These are phyloP conservation scores for Pseudohalonectria lignicola DNA, from an alignment of 2,329 filamentous ascomycete genomes.

Conservation along the genomic window DNA sequence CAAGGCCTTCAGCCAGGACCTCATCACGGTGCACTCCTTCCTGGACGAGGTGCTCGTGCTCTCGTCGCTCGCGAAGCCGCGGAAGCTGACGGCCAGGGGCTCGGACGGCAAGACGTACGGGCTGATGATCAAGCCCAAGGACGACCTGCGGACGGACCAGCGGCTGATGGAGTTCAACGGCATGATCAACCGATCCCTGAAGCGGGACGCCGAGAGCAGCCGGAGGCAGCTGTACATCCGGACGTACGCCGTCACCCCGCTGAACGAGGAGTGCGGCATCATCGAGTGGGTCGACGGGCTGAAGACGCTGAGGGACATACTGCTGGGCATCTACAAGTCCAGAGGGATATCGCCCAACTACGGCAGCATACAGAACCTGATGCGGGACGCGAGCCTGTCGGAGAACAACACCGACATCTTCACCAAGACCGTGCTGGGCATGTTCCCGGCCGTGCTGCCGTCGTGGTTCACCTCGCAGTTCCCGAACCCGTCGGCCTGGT, in stretches of 20 bases:
- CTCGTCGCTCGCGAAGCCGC: constrained; percentile 82
- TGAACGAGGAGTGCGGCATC: constrained; percentile 95
- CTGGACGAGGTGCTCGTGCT: constrained; percentile 82
- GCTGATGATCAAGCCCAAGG: constrained; percentile 93
- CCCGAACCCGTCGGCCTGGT: constrained; percentile 86
- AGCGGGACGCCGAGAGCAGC: constrained; percentile 82
- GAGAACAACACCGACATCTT: constrained; percentile 59
- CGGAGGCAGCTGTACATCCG: constrained; percentile 88
- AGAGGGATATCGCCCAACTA: constrained; percentile 65
- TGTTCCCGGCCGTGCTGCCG: constrained; percentile 75
- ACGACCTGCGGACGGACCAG: constrained; percentile 94
- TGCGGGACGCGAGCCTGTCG: constrained; percentile 50
- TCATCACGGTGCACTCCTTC: constrained; percentile 73
- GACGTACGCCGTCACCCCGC: constrained; percentile 90
- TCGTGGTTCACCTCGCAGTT: constrained; percentile 96
- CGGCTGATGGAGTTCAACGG: constrained; percentile 98
- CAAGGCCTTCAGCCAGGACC: constrained; percentile 77
- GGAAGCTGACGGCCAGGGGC: constrained; percentile 78
- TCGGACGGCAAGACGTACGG: constrained; percentile 84
- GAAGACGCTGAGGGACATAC: constrained; percentile 84
- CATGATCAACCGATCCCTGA: constrained; percentile 92
- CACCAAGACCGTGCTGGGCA: constrained; percentile 48
- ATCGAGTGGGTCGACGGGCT: constrained; percentile 98
- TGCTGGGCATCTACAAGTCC: constrained; percentile 67
- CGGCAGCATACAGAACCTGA: constrained; percentile 47